phyloP scores from a whole-genome alignment of 2,329 filamentous ascomycete genomes.

The Lachnellula arida region DNA sequence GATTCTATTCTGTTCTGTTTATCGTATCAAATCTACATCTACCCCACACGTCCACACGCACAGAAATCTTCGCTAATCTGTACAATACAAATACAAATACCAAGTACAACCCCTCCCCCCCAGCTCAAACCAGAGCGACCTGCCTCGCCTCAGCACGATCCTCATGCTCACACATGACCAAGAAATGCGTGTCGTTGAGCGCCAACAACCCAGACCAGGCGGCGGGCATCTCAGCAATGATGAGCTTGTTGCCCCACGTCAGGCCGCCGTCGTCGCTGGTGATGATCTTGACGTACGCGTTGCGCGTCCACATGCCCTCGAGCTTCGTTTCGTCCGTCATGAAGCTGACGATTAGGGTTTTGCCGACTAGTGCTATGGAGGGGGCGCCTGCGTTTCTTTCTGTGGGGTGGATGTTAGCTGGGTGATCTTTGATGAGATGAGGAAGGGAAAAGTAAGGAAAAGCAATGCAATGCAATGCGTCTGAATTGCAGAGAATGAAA shows the following conservation, averaged over 20 bases:
- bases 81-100: no score
- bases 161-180: constrained; percentile 3
- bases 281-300: constrained; percentile 5
- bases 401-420: background rate
- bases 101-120: no score
- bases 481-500: background rate
- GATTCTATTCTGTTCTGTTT: no score
- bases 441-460: background rate
- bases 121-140: background rate
- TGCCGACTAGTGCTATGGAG: constrained; percentile 6
- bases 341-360: constrained; percentile 10
- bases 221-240: constrained; percentile 1
- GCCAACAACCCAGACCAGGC: constrained; percentile 2
- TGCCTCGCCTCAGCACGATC: background rate
- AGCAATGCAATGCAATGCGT: background rate
- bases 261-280: background rate
- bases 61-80: no score
- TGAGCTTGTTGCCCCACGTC: constrained; percentile 2
- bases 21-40: no score
- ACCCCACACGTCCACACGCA: no score
- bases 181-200: constrained; percentile 1
- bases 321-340: constrained; percentile 12
- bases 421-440: no score
- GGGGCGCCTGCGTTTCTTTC: constrained; percentile 11
- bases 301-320: constrained; percentile 1